Evolutionary conservation across 257 asterid species (phyloP).

Genomic region (Lantana camara): DNA sequence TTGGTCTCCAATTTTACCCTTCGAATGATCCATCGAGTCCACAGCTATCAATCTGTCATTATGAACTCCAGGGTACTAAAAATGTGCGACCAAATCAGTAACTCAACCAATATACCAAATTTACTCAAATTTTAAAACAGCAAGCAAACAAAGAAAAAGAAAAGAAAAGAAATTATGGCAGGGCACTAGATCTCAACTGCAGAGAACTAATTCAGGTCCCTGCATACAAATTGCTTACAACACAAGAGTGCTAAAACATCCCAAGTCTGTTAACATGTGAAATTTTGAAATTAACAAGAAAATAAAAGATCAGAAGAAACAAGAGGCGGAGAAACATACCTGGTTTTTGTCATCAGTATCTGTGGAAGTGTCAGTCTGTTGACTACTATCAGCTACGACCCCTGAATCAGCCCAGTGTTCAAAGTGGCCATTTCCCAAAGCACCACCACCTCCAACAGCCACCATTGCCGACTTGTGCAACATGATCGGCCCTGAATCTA

Average conservation of each 20-base stretch:
- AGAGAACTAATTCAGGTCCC: neutral
- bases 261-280: neutral
- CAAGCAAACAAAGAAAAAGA: neutral
- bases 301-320: constrained; percentile 8
- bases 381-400: constrained; percentile 49
- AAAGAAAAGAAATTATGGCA: neutral
- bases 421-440: constrained; percentile 59
- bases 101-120: neutral
- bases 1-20: constrained; percentile 46
- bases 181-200: constrained; percentile 16
- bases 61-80: constrained; percentile 43
- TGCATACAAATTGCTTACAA: neutral
- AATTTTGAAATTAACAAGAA: constrained; percentile 11
- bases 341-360: constrained; percentile 54
- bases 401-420: constrained; percentile 49
- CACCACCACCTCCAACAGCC: constrained; percentile 35
- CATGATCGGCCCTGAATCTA: constrained; percentile 53
- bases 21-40: constrained; percentile 44
- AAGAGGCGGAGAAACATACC: constrained; percentile 23
- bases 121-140: neutral
- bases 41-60: constrained; percentile 37
- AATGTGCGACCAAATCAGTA: constrained; percentile 19
- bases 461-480: constrained; percentile 42
- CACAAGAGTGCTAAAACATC: neutral
- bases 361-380: constrained; percentile 52